A percentile compares a stretch with the other conserved stretches of the same genome.
Conservation (phyloP, 2,329 filamentous ascomycete species). For the Epichloe uncinata region DNA sequence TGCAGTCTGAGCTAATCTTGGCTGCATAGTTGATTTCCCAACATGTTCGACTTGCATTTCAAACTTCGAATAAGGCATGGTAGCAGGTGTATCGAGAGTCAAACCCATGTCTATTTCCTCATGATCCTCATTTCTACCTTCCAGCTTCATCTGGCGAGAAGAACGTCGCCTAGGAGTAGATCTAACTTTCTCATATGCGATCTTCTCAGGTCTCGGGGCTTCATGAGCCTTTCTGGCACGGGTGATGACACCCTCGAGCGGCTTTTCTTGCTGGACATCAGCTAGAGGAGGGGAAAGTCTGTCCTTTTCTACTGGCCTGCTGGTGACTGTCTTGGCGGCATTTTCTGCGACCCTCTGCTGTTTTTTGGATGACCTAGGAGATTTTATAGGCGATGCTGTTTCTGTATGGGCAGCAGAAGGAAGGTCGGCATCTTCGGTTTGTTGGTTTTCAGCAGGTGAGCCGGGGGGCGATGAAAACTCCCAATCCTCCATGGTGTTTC, state of each 20-base stretch:
- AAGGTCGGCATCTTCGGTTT: slow-evolving; percentile 9
- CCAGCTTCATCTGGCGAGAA: neutral
- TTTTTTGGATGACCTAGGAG: slow-evolving; percentile 7
- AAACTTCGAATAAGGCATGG: neutral
- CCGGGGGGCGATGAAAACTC: slow-evolving; percentile 45
- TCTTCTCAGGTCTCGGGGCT: neutral
- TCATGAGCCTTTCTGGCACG: slow-evolving; percentile 2
- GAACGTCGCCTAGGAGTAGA: slow-evolving; percentile 1
- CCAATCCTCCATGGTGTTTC: slow-evolving; percentile 28
- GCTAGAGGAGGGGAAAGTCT: neutral
- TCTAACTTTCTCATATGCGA: neutral
- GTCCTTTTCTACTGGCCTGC: neutral
- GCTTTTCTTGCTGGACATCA: neutral
- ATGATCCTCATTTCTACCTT: neutral
- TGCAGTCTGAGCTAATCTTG: neutral
- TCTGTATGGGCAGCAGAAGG: slow-evolving; percentile 6
- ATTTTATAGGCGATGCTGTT: slow-evolving; percentile 6
- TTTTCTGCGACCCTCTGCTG: slow-evolving; percentile 3
- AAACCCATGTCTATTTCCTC: neutral
- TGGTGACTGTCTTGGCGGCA: neutral
- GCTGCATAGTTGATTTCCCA: neutral
- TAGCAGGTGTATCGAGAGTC: slow-evolving; percentile 4
- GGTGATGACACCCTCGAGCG: neutral
- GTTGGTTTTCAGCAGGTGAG: slow-evolving; percentile 30
- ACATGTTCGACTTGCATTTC: neutral